Base-by-base conservation (phyloP, 306 rosid genomes). In the Spatholobus suberectus region DNA sequence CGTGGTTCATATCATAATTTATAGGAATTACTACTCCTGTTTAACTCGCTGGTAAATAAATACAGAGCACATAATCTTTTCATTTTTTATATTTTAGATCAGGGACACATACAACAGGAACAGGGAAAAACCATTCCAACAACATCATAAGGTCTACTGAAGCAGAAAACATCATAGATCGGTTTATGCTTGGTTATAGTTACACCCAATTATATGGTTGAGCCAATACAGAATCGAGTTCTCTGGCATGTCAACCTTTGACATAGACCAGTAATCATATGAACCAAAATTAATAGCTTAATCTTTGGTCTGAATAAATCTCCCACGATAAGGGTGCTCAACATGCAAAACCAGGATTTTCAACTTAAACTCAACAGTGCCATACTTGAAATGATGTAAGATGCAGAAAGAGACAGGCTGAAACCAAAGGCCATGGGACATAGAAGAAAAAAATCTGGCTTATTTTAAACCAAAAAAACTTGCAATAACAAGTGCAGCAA, bases 401-500 rank as follows among this genome's bases (percentile, higher is more conserved):
- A 68, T 10, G 41, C 71, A 72, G 47, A 63, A 15, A 54, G 46
- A 40, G 17, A 23, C 29, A 55, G 15, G 75, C 52, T 73, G 66
- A 59, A 21, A 59, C 40, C 79, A 59, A 69, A 80, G 46, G 62
- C 17, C 44, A 70, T 59, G 9, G 24, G 35, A 85, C 37, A 58
- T 37, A 12, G 6, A 62, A 41, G 4, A 52, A 17, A 66, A 15
- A 35, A 35, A 68, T 57, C 47, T 46, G 49, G 70, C 59, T 67
- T 75, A 68, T 82, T 75, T 12, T 40, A 26, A 52, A 72, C 41
- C 76, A 35, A 65, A 10, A 46, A 13, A 70, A 6, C 35, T 75
- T 68, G 73, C 75, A 35, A 69, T 67, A 59, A 61, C 76, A 73
- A 51, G 77, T 18, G 77, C 82, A 68, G 49, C 75, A 65, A 11